Percentiles rank a stretch among this genome's conserved stretches.
Evolutionary conservation across 768 basidiomycete species (phyloP).

Genomic region (Hygrophoropsis aurantiaca): DNA sequence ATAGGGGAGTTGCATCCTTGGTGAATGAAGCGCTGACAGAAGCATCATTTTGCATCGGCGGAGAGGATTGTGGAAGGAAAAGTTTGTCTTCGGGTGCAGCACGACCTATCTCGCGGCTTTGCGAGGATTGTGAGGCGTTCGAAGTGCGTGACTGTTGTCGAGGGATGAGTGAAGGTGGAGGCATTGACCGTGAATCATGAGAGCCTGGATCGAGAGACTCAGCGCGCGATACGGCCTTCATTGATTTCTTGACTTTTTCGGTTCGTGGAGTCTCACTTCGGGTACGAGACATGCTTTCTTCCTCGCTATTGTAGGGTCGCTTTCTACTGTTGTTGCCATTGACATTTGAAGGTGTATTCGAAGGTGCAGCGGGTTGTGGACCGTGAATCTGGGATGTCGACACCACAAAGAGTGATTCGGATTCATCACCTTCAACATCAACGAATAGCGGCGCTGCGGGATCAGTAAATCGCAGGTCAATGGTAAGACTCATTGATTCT

Average conservation of each 20-base stretch:
- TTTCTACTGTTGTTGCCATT: conserved; percentile 17
- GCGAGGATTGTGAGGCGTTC: conserved; percentile 15
- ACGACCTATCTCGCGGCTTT: conserved; percentile 14
- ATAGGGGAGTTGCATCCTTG: conserved; percentile 26
- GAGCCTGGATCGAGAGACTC: conserved; percentile 13
- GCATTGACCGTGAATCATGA: conserved; percentile 35
- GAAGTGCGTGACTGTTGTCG: conserved; percentile 10
- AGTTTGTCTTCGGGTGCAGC: conserved; percentile 12
- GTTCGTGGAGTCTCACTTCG: conserved; percentile 39
- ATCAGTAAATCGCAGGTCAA: conserved; percentile 77
- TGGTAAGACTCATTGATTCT: conserved; percentile 61
- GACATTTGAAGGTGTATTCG: conserved; percentile 11
- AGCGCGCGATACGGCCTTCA: conserved; percentile 33
- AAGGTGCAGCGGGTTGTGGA: conserved; percentile 2
- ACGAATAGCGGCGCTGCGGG: conserved; percentile 75
- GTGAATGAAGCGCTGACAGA: not conserved
- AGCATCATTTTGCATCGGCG: conserved; percentile 9
- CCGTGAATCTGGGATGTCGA: conserved; percentile 67
- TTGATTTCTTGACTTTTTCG: conserved; percentile 45
- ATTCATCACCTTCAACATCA: conserved; percentile 67
- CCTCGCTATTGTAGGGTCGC: conserved; percentile 19
- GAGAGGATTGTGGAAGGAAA: conserved; percentile 26
- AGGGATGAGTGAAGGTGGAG: conserved; percentile 32
- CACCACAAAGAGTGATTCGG: conserved; percentile 71
- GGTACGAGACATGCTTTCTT: conserved; percentile 16